These are phyloP conservation scores for Tylopilus subfusipes DNA, from an alignment of 768 basidiomycete genomes.

Conservation along the genomic window DNA sequence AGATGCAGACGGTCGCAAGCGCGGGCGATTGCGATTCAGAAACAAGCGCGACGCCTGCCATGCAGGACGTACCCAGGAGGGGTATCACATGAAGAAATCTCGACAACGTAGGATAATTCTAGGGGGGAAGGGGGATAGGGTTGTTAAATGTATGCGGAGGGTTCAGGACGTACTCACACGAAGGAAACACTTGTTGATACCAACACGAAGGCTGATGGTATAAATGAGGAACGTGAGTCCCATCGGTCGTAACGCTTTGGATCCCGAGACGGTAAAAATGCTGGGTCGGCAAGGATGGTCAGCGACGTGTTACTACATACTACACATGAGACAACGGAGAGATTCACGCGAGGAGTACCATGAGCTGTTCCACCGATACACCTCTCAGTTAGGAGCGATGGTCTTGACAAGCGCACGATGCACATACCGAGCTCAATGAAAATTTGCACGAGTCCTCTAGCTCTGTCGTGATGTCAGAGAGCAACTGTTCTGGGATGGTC, in stretches of 20 bases:
- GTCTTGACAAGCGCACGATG: background rate
- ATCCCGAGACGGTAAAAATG: background rate
- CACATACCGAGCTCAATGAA: background rate
- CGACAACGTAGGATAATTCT: no score
- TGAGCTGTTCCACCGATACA: background rate
- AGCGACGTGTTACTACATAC: background rate
- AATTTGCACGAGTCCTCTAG: background rate
- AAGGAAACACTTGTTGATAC: constrained; percentile 5
- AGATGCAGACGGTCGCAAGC: no score
- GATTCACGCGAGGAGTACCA: background rate
- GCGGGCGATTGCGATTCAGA: no score
- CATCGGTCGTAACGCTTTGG: background rate
- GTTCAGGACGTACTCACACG: background rate
- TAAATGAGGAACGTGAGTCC: constrained; percentile 17
- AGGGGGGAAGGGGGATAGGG: no score
- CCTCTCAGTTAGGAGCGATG: background rate
- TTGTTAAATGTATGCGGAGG: no score
- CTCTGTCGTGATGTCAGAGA: background rate
- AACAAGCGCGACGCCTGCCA: no score
- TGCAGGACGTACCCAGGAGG: no score
- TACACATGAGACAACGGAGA: no score
- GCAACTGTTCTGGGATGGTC: background rate
- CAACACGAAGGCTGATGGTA: constrained; percentile 16
- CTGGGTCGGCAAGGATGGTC: background rate
- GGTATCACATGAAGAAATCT: no score